Percentiles rank a stretch among this genome's conserved stretches.
Conservation (phyloP, 2,329 filamentous ascomycete genomes). For the Phyllosticta citribraziliensis region DNA sequence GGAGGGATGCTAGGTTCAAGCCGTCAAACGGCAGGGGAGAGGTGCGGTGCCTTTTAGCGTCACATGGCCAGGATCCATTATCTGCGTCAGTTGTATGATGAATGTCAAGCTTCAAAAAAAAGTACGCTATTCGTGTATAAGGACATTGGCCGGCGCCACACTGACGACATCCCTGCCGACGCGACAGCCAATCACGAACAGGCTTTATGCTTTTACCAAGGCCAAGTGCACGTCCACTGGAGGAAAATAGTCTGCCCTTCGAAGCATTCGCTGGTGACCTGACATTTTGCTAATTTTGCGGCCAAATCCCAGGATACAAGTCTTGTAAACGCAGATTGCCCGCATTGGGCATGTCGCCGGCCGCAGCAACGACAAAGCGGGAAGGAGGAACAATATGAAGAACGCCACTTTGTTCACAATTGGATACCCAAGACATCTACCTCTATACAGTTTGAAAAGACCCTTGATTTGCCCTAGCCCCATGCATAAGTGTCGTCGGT, state of each 20-base stretch:
- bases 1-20: background rate
- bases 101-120: too few species aligned
- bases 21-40: too few species aligned
- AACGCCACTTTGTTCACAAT: background rate
- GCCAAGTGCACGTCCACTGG: background rate
- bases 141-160: background rate
- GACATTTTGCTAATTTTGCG: background rate
- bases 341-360: too few species aligned
- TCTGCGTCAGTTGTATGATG: too few species aligned
- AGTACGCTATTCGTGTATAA: too few species aligned
- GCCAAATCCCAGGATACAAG: background rate
- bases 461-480: background rate
- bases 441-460: background rate
- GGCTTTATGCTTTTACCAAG: background rate
- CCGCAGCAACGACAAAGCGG: background rate
- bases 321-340: too few species aligned
- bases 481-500: background rate
- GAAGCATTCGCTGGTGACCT: background rate
- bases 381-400: background rate
- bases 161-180: background rate
- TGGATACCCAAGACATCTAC: background rate
- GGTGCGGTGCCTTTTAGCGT: too few species aligned
- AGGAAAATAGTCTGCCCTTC: background rate
- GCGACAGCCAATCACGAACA: background rate
- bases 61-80: too few species aligned